phyloP scores from a whole-genome alignment of 306 rosid species.

The Comarum palustre region DNA sequence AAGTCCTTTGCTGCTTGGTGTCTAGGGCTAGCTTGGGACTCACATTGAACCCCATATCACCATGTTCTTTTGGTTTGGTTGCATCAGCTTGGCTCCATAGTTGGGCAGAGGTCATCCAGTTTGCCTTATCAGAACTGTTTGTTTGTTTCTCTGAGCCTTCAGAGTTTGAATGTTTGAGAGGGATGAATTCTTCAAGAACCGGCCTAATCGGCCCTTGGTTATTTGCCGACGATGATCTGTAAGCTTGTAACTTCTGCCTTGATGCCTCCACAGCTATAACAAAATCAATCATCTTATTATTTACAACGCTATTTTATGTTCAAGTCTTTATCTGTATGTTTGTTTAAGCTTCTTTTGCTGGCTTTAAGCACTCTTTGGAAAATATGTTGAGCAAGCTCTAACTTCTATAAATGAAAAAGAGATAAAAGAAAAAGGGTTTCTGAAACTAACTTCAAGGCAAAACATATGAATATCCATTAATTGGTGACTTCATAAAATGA shows the following conservation, averaged over 20 bases:
- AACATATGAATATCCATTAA: conserved; percentile 4
- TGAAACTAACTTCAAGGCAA: conserved; percentile 1
- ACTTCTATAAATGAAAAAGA: conserved; percentile 28
- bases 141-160: conserved; percentile 54
- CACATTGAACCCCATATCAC: conserved; percentile 13
- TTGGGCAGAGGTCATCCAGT: conserved; percentile 96
- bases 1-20: conserved; percentile 46
- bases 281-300: neutral
- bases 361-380: conserved; percentile 19
- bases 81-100: conserved; percentile 93
- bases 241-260: conserved; percentile 75
- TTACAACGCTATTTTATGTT: neutral
- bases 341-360: neutral
- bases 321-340: neutral
- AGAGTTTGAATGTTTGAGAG: conserved; percentile 57
- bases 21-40: conserved; percentile 58
- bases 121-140: conserved; percentile 73
- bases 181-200: conserved; percentile 90
- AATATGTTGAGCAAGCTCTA: conserved; percentile 21
- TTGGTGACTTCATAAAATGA: neutral
- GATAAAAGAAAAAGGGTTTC: conserved; percentile 31
- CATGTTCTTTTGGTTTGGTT: conserved; percentile 32
- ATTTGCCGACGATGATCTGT: conserved; percentile 31
- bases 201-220: conserved; percentile 53
- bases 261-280: conserved; percentile 72